Evolutionary conservation across 2,329 filamentous ascomycete species (phyloP), one percentile per base, ranked within the genome.

Genomic region (Sporothrix humicola): DNA sequence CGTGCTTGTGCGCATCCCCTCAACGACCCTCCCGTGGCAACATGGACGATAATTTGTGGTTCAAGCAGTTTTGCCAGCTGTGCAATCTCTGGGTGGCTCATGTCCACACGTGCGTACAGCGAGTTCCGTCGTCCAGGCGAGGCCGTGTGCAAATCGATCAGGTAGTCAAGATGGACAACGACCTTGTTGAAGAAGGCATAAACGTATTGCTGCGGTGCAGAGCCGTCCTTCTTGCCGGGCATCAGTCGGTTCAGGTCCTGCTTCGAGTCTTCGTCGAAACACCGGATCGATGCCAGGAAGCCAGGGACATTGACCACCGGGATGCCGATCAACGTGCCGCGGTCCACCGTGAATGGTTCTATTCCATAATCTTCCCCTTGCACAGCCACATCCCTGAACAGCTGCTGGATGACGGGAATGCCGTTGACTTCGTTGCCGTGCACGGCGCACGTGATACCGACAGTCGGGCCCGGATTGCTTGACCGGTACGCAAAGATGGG

Each of bases 221-320:
- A 70, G 12, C 68, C 68, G n/a, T 70, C 68, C 20, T 59, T 23
- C 52, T 70, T 70, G 1, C 66, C 68, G 4, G 68, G 68, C 68
- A 70, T 70, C n/a, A 70, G 68, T 31, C 68, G 17, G 68, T 70
- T 70, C 9, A 70, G 42, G n/a, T 70, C 68, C 37, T 70, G 68
- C 52, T 70, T 70, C 5, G 68, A 70, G 68, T 70, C 68, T 52
- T 70, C 68, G 8, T 70, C 68, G 42, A 70, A 70, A 12, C 68
- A 70, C 31, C 68, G 68, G 9, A 59, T 70, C 1, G 68, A 58
- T 3, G 68, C 68, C 7, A 70, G 37, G 9, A 70, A 70, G 0
- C 68, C 68, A 20, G 68, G 68, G 1, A 70, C 68, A 7, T 70
- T 70, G 52, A 70, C 68, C 4, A 70, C 68, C 8, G 68, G 68